Percentiles rank a stretch among this genome's conserved stretches.
Evolutionary conservation across 768 basidiomycete genomes (phyloP).

Genomic region (Cystobasidium tubakii): DNA sequence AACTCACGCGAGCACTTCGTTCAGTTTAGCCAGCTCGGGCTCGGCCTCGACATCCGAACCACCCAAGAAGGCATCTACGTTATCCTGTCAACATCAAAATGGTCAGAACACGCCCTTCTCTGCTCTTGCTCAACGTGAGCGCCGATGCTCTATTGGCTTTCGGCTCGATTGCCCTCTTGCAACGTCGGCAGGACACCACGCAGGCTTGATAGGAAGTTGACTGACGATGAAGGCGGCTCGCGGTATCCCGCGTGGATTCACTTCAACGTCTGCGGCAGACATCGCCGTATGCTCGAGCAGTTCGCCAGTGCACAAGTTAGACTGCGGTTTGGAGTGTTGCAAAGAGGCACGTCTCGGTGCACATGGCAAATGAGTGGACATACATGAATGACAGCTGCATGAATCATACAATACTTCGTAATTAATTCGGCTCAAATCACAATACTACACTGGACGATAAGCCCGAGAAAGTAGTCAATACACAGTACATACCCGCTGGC

Average conservation of each 20-base stretch:
- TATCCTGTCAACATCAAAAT: constrained; percentile 56
- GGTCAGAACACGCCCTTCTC: background rate
- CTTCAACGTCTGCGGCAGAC: background rate
- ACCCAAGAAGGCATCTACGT: constrained; percentile 80
- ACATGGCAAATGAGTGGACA: too few relatives aligned
- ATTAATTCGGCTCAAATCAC: too few relatives aligned
- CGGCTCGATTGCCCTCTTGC: background rate
- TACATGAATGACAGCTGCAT: too few relatives aligned
- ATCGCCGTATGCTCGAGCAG: background rate
- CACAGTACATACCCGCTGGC: too few relatives aligned
- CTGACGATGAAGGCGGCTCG: constrained; percentile 88
- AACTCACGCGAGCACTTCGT: constrained; percentile 88
- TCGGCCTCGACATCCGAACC: constrained; percentile 73
- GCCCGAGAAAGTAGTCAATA: too few relatives aligned
- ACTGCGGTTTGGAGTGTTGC: too few relatives aligned
- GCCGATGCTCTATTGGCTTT: background rate
- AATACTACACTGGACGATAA: too few relatives aligned
- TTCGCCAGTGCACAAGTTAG: too few relatives aligned
- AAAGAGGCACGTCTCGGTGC: too few relatives aligned
- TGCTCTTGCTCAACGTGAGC: background rate
- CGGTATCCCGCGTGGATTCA: constrained; percentile 85
- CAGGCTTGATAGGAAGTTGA: constrained; percentile 38
- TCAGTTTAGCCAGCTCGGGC: constrained; percentile 67
- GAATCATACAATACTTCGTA: too few relatives aligned
- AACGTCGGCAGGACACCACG: background rate